Evolutionary conservation across 768 basidiomycete genomes (phyloP), one percentile per base, ranked within the genome.

Genomic region (Tricholomella constricta): DNA sequence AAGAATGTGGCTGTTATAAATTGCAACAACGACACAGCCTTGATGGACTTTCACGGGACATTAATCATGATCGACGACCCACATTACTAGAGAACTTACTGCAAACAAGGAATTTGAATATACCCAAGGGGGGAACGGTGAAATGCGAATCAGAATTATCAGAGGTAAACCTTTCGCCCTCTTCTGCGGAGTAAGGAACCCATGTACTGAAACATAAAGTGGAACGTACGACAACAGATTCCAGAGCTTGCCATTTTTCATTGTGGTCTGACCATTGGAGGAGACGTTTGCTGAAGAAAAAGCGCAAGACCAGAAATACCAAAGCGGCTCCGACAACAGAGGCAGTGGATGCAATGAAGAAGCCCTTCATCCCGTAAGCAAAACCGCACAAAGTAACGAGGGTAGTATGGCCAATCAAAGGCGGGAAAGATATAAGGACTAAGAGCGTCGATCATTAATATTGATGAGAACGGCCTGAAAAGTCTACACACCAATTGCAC

Each of bases 41-140:
- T 78, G 49, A 94, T 89, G 27, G 87, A 88, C 81, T 90, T 51
- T 34, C 49, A 49, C 31, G 22, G 47, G 11, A 38, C 12, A 41
- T 29, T 36, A 47, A 53, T 31, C 22, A 7, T 43, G 31, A 43
- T 32, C 9, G 31, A 10, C 14, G 31, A 31, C 14, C 31, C 22
- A 12, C 45, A 55, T 31, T 12, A 45, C 48, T 17, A 26, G 15
- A 45, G 9, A 14, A 75, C 85, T 71, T 59, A 88, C 88, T 20
- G 89, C 84, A 62, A 91, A 91, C 17, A 94, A 73, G 0, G 85
- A 74, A 54, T 91, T 93, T n/a, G 86, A 83, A 62, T 92, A 94
- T 0, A 88, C 87, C 88, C 90, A 93, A 2, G 92, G 90, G 41
- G 90, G 91, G 66, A 94, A 82, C 4, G 92, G 85, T 3, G 89